Evolutionary conservation across 164 flowering plant genomes (phyloP).

Genomic region (Vitis cinerea): DNA sequence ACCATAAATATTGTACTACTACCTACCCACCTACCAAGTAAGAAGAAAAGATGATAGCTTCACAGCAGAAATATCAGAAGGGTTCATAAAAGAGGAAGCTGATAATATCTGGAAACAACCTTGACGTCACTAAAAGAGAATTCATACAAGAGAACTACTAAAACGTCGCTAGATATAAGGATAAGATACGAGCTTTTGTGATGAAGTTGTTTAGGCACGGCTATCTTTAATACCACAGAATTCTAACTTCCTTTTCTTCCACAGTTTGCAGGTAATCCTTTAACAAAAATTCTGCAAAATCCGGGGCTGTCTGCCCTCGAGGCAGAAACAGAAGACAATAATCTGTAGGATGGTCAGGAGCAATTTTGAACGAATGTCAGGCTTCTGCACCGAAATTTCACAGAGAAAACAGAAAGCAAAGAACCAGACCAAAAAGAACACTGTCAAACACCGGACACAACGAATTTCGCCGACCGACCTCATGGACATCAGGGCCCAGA

Average conservation of each 20-base stretch:
- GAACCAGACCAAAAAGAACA: slow-evolving; percentile 1
- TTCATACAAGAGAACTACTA: no score
- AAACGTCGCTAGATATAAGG: no score
- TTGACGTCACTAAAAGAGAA: no score
- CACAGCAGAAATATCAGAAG: no score
- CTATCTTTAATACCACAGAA: neutral
- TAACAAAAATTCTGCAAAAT: neutral
- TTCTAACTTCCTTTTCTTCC: slow-evolving; percentile 1
- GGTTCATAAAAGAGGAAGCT: no score
- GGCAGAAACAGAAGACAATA: slow-evolving; percentile 3
- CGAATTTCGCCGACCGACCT: neutral
- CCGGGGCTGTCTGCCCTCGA: no score
- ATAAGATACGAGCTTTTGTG: no score
- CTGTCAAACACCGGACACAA: slow-evolving; percentile 1
- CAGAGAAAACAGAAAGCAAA: slow-evolving; percentile 7
- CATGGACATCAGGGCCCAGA: slow-evolving; percentile 13
- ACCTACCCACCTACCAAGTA: no score
- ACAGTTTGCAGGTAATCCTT: slow-evolving; percentile 1
- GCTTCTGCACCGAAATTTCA: slow-evolving; percentile 5
- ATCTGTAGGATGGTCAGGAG: slow-evolving; percentile 1
- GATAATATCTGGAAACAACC: no score
- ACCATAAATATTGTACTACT: no score
- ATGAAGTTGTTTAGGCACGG: neutral
- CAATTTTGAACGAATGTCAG: slow-evolving; percentile 8
- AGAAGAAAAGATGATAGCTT: no score